Conservation (phyloP, 495 filamentous ascomycete genomes). For the Lichina pygmaea region DNA sequence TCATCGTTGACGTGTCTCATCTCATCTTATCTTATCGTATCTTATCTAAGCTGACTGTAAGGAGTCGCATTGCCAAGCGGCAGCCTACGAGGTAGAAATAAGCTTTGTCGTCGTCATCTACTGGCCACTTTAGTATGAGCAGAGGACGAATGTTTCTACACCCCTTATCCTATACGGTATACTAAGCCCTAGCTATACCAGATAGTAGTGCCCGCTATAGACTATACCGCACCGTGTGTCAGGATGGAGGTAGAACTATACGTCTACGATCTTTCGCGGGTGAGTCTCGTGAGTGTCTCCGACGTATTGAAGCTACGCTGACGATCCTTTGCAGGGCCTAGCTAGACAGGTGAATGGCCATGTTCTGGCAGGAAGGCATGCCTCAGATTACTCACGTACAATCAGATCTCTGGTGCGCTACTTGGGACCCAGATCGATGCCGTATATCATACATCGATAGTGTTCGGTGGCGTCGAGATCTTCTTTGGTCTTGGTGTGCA, state of each 20-base stretch:
- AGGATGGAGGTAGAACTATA: slow-evolving; percentile 17
- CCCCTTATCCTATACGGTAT: too few relatives aligned
- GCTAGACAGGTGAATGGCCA: slow-evolving; percentile 13
- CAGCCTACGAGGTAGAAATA: too few relatives aligned
- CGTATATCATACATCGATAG: slow-evolving; percentile 74
- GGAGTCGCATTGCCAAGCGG: too few relatives aligned
- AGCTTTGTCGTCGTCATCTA: too few relatives aligned
- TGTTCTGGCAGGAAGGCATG: not conserved
- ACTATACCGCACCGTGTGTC: not conserved
- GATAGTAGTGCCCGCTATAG: too few relatives aligned
- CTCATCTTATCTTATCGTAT: too few relatives aligned
- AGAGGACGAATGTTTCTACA: too few relatives aligned
- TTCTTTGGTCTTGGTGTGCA: slow-evolving; percentile 59
- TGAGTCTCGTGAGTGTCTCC: slow-evolving; percentile 6
- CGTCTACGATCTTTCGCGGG: slow-evolving; percentile 80
- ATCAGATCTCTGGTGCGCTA: slow-evolving; percentile 7
- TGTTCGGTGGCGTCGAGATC: slow-evolving; percentile 51
- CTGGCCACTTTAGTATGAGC: too few relatives aligned
- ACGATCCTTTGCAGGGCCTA: slow-evolving; percentile 10
- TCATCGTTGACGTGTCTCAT: too few relatives aligned
- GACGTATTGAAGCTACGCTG: slow-evolving; percentile 1
- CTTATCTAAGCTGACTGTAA: too few relatives aligned
- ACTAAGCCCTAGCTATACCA: too few relatives aligned
- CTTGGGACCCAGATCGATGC: slow-evolving; percentile 56
- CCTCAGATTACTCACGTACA: not conserved